Evolutionary conservation across 2,329 filamentous ascomycete species (phyloP).

Genomic region (Cercospora sp.): DNA sequence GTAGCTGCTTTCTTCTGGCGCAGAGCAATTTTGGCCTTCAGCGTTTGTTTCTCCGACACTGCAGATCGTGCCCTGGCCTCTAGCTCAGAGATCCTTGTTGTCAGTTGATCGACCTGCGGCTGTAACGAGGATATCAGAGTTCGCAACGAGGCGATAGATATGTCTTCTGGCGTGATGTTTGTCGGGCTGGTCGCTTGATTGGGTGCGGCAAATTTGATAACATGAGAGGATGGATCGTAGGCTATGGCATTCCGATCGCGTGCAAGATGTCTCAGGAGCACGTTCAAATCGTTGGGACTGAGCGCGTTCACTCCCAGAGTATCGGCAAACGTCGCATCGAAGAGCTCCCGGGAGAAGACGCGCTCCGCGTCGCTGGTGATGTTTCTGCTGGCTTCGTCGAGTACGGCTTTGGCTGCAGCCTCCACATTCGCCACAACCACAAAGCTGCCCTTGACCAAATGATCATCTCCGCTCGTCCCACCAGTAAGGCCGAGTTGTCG

Average conservation of each 20-base stretch:
- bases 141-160: slow-evolving; percentile 76
- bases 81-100: slow-evolving; percentile 52
- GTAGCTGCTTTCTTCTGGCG: slow-evolving; percentile 82
- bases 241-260: slow-evolving; percentile 54
- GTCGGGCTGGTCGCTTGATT: slow-evolving; percentile 43
- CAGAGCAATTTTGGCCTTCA: slow-evolving; percentile 74
- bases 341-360: slow-evolving; percentile 37
- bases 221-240: slow-evolving; percentile 45
- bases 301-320: slow-evolving; percentile 34
- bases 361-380: slow-evolving; percentile 39
- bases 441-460: slow-evolving; percentile 61
- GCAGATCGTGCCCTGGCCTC: slow-evolving; percentile 65
- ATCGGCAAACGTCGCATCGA: slow-evolving; percentile 32
- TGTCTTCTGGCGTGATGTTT: slow-evolving; percentile 73
- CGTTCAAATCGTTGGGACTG: slow-evolving; percentile 50
- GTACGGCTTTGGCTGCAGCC: slow-evolving; percentile 45
- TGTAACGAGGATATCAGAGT: slow-evolving; percentile 69
- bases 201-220: slow-evolving; percentile 70
- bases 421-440: slow-evolving; percentile 67
- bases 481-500: slow-evolving; percentile 53
- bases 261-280: slow-evolving; percentile 44
- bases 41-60: slow-evolving; percentile 69
- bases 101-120: slow-evolving; percentile 65
- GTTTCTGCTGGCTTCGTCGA: slow-evolving; percentile 36
- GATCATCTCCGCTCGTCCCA: slow-evolving; percentile 48